Conservation (phyloP, 2,329 filamentous ascomycete genomes). For the Leptographium flavum region DNA sequence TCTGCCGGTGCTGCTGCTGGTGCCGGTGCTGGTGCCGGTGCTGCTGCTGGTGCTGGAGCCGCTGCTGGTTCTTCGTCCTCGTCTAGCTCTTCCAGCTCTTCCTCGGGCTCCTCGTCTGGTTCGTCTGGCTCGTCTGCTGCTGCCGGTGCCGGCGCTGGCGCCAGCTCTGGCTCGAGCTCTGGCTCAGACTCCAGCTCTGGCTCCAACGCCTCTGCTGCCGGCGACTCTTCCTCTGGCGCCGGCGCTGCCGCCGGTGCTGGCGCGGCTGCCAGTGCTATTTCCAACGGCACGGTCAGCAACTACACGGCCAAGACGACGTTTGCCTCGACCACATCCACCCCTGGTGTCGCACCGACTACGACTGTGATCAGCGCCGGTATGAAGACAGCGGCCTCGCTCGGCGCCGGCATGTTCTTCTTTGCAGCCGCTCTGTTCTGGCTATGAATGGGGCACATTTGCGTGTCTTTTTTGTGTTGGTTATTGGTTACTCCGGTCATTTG, state of each 20-base stretch:
- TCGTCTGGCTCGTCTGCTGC: not conserved
- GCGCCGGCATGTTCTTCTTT: slow-evolving; percentile 5
- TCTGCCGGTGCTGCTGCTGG: not conserved
- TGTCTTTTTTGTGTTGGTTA: too few relatives aligned
- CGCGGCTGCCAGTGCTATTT: not conserved
- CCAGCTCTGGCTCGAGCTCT: not conserved
- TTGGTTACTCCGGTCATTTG: too few relatives aligned
- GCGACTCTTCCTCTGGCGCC: not conserved
- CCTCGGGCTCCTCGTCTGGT: not conserved
- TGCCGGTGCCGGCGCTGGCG: not conserved
- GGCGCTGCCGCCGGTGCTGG: not conserved
- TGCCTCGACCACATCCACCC: not conserved
- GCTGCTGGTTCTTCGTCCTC: not conserved
- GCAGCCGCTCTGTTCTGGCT: slow-evolving; percentile 4
- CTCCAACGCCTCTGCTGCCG: not conserved
- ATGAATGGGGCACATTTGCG: not conserved
- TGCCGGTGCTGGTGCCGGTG: not conserved
- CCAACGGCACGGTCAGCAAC: not conserved
- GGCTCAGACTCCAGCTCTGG: not conserved
- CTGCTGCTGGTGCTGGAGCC: not conserved
- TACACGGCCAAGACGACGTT: not conserved
- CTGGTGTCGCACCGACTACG: not conserved
- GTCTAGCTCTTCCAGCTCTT: too few relatives aligned
- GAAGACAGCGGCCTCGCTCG: slow-evolving; percentile 4
- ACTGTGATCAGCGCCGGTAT: slow-evolving; percentile 7